A percentile compares a stretch with the other conserved stretches of the same genome.
Conservation (phyloP, 768 basidiomycete genomes). For the Pisolithus albus region DNA sequence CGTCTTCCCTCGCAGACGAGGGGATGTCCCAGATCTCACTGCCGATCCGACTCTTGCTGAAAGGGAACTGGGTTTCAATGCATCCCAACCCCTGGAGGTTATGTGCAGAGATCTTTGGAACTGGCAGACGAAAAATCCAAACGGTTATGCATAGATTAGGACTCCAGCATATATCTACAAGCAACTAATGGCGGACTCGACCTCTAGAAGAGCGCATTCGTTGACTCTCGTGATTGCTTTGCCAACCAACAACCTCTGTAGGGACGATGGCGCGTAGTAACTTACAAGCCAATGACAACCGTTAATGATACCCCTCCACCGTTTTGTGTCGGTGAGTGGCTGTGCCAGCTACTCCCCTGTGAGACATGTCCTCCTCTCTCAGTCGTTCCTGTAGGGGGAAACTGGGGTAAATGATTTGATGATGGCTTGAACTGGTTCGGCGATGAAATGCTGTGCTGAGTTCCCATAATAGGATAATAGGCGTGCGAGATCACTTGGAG, state of each 20-base stretch:
- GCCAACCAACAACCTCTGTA: neutral
- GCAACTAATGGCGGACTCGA: constrained; percentile 19
- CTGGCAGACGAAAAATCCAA: constrained; percentile 92
- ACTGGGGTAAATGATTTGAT: too few species aligned
- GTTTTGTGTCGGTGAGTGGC: too few species aligned
- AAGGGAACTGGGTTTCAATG: constrained; percentile 89
- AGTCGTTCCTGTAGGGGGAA: too few species aligned
- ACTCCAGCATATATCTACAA: constrained; percentile 7
- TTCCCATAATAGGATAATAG: too few species aligned
- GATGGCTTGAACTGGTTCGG: too few species aligned
- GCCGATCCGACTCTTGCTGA: constrained; percentile 90
- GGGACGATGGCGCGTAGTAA: neutral
- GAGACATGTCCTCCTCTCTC: neutral
- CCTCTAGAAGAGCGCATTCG: neutral
- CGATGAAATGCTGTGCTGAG: too few species aligned
- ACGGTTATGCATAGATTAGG: constrained; percentile 50
- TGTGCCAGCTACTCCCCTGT: too few species aligned
- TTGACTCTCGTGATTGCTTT: neutral
- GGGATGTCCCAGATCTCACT: constrained; percentile 94
- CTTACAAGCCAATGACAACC: neutral
- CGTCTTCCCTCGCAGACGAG: constrained; percentile 45
- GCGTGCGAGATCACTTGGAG: too few species aligned
- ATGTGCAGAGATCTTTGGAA: constrained; percentile 99
- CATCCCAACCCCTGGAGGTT: constrained; percentile 69
- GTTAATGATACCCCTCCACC: too few species aligned